Base-by-base conservation (phyloP, 768 basidiomycete genomes). In the Leccinum incarnatum region DNA sequence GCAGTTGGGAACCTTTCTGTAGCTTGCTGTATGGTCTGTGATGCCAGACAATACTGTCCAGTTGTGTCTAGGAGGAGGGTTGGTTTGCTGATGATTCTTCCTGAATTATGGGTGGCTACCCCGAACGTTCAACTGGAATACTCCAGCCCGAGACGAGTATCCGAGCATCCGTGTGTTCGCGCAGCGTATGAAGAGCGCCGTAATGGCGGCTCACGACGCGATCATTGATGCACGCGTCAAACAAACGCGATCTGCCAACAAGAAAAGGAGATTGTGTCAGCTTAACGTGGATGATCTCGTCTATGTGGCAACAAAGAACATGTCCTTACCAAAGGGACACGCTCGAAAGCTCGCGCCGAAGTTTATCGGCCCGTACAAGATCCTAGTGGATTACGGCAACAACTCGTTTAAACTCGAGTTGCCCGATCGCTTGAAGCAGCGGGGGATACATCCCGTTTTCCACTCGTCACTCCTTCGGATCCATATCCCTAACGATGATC, bases 121-220 rank as follows among this genome's bases (percentile, higher is more conserved):
- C 0, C 2, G 62, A 0, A 17, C 59, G 0, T 63, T 72, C 45
- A 36, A 72, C 0, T 72, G 70, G 69, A 55, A 71, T 2, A 37
- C 56, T 0, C 7, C 51, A 3, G 4, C 59, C 0, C 7, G n/a
- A 0, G 51, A 60, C 4, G 62, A 69, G 2, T 72, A 61, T 11
- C 65, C 66, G 0, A 76, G 76, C 1, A 70, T 78, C 0, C 21
- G 65, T 0, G 57, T 11, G 0, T 78, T 72, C 50, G 72, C 71
- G 0, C 60, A 65, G 14, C 10, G 49, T 8, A 66, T 72, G 55
- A 72, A 72, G 50, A 15, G 60, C 0, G 69, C 75, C 0, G 42
- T 77, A 0, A 68, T 77, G 62, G 12, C 42, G 0, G 75, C 74
- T 0, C 77, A 78, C 30, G 71, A 78, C 40, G 51, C 63, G 0